Percentiles rank a stretch among this genome's conserved stretches.
These are phyloP conservation scores for Leishmania lainsoni DNA, from an alignment of 208 protist genomes.

Conservation along the genomic window DNA sequence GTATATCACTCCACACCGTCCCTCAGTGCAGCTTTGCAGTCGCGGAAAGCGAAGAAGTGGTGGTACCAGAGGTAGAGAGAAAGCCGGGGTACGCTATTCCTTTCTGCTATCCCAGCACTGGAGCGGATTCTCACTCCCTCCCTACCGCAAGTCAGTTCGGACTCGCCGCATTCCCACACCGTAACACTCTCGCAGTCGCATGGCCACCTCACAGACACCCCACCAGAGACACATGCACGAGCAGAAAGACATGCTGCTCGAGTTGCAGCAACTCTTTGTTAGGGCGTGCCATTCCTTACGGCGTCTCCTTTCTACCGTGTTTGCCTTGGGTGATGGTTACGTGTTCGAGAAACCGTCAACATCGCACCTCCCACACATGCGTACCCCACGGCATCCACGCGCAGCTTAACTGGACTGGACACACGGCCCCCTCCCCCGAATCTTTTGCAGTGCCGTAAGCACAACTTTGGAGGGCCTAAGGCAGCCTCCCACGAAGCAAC, in stretches of 20 bases:
- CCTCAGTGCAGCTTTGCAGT: neutral
- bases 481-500: neutral
- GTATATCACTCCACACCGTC: neutral
- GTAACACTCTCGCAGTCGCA: constrained; percentile 1
- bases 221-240: constrained; percentile 12
- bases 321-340: neutral
- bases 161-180: constrained; percentile 4
- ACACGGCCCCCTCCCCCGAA: neutral
- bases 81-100: neutral
- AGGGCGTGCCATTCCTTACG: neutral
- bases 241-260: neutral
- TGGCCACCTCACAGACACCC: neutral
- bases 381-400: neutral
- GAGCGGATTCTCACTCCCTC: neutral
- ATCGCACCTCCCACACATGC: neutral
- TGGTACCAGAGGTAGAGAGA: neutral
- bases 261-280: neutral
- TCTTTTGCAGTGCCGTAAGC: neutral
- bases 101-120: neutral
- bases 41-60: neutral
- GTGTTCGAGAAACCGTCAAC: neutral
- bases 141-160: neutral
- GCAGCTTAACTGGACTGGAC: neutral
- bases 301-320: neutral
- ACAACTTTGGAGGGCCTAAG: neutral